These are phyloP conservation scores for Ajuga chamaepitys DNA, from an alignment of 257 asterid genomes.

Conservation along the genomic window DNA sequence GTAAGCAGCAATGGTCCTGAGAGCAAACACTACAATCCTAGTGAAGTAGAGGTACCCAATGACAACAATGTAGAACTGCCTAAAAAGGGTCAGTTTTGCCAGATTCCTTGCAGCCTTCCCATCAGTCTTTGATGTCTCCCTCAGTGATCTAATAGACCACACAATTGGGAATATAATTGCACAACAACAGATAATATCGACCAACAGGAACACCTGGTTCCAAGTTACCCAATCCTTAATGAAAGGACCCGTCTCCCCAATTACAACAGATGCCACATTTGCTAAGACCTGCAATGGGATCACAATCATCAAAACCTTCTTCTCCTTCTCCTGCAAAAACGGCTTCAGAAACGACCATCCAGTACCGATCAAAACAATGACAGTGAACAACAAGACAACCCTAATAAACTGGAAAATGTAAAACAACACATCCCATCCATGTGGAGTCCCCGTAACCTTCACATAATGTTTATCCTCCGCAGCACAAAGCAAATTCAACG, in stretches of 20 bases:
- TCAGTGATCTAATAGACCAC: conserved; percentile 91
- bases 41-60: conserved; percentile 93
- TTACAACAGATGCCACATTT: conserved; percentile 78
- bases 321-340: conserved; percentile 86
- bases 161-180: conserved; percentile 92
- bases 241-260: conserved; percentile 97
- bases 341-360: conserved; percentile 96
- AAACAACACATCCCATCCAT: conserved; percentile 97
- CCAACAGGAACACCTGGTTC: conserved; percentile 87
- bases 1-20: conserved; percentile 77
- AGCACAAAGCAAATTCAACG: conserved; percentile 74
- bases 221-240: conserved; percentile 91
- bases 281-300: conserved; percentile 93
- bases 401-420: conserved; percentile 88
- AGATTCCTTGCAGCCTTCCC: conserved; percentile 98
- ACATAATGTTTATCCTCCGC: conserved; percentile 96
- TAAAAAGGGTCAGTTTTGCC: conserved; percentile 79
- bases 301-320: conserved; percentile 96
- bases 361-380: conserved; percentile 77
- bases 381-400: conserved; percentile 77
- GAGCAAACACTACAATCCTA: conserved; percentile 91
- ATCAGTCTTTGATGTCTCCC: conserved; percentile 94
- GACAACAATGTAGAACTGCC: conserved; percentile 93
- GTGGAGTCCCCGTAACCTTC: conserved; percentile 93
- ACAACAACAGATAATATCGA: conserved; percentile 88